Evolutionary conservation across 352 stramenopile genomes (phyloP), one percentile per base, ranked within the genome.

Genomic region (Thalassiosira tumida): DNA sequence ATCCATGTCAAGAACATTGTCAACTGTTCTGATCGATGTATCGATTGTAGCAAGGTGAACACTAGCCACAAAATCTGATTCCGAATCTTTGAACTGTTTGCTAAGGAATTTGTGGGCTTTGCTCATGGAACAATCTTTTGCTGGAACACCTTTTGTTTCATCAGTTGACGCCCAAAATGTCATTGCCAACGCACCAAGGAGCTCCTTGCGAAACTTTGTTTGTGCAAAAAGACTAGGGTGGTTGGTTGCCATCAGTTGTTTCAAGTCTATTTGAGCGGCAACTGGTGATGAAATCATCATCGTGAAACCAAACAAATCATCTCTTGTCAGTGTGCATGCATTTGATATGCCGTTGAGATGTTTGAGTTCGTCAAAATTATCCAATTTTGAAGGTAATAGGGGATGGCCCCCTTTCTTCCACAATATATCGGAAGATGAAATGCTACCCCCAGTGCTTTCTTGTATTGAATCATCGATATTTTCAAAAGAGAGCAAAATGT

Each of bases 331-430:
- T 75, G 86, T n/a, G 67, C 82, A 94, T 78, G 77, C 77, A 31
- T 81, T 79, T 81, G 93, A 87, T 38, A 96, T 81, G 24, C 81
- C 41, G 43, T 93, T 81, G 1, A 96, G 54, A 70, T 84, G 78
- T 31, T 82, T 85, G 17, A 97, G 89, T n/a, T 89, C 83, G 69
- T 95, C 76, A 84, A 96, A 95, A 51, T 97, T 54, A 62, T 88
- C 51, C 41, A 92, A 74, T 85, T 94, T 91, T 38, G 91, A 91
- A 88, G 96, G 91, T 47, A 97, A 88, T 65, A 96, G 50, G 33
- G 96, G 96, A 69, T 99, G 97, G 0, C 98, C 97, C 75, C 98
- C 98, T 75, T 96, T 97, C 86, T 99, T 99, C 98, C 98, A 99
- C 21, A 99, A 92, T 29, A 97, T 96, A 83, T 98, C 96, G 80